Evolutionary conservation across 2,329 filamentous ascomycete genomes (phyloP).

Genomic region (Penicillium sp.): DNA sequence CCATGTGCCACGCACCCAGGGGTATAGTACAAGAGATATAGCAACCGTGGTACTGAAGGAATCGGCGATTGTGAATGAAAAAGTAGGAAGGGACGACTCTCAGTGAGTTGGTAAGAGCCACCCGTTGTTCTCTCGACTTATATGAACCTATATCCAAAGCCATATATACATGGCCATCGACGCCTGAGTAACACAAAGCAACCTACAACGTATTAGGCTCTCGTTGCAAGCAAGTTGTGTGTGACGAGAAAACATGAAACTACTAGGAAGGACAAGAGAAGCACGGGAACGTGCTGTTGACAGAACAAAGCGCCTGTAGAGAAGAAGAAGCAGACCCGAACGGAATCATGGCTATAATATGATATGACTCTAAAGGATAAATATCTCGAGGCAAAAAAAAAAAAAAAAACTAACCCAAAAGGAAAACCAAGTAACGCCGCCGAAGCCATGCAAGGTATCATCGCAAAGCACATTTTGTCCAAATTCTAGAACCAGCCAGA

Average conservation of each 20-base stretch:
- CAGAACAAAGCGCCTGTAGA: too few species aligned
- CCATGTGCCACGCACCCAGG: neutral
- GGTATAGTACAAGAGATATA: neutral
- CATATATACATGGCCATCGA: neutral
- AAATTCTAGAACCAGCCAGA: constrained; percentile 5
- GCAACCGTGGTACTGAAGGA: neutral
- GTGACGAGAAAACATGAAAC: neutral
- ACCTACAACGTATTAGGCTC: too few species aligned
- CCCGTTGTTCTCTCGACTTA: too few species aligned
- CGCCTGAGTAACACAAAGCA: neutral
- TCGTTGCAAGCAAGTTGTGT: neutral
- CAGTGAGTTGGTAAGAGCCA: neutral
- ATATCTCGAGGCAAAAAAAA: neutral
- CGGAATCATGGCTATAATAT: constrained; percentile 2
- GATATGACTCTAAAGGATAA: constrained; percentile 1
- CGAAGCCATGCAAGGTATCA: constrained; percentile 24
- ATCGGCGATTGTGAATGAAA: neutral
- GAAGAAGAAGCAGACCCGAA: neutral
- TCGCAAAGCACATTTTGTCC: constrained; percentile 13
- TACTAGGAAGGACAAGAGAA: neutral
- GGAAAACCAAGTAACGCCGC: constrained; percentile 18
- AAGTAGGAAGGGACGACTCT: neutral
- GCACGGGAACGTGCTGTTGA: too few species aligned
- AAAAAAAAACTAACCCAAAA: neutral
- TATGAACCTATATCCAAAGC: neutral